Evolutionary conservation across 306 rosid genomes (phyloP).

Genomic region (Mucuna pruriens): DNA sequence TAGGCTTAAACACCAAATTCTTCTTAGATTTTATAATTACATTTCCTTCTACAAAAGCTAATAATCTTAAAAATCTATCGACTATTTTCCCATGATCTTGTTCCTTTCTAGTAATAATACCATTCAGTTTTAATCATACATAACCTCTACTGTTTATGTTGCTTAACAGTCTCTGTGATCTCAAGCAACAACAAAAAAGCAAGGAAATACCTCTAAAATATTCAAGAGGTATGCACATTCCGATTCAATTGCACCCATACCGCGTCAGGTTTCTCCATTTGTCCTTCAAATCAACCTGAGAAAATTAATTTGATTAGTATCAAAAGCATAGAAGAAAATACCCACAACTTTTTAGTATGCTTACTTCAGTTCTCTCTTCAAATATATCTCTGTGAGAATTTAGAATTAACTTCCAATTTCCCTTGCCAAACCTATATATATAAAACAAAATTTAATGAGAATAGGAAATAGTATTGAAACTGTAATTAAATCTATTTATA

Average conservation of each 20-base stretch:
- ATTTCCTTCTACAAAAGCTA: not conserved
- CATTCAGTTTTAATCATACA: not conserved
- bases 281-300: conserved; percentile 72
- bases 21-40: not conserved
- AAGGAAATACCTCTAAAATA: not conserved
- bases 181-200: not conserved
- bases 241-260: not conserved
- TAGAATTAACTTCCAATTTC: conserved; percentile 64
- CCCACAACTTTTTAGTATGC: not conserved
- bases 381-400: conserved; percentile 50
- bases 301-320: not conserved
- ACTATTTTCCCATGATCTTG: not conserved
- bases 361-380: conserved; percentile 66
- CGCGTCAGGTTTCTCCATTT: conserved; percentile 40
- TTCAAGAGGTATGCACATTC: not conserved
- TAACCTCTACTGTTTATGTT: not conserved
- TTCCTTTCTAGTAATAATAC: not conserved
- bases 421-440: conserved; percentile 57
- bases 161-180: not conserved
- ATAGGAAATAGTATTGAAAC: conserved; percentile 14
- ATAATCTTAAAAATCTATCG: not conserved
- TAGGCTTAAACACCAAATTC: not conserved
- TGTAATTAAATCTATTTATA: not conserved
- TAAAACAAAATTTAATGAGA: conserved; percentile 26
- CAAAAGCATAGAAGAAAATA: not conserved